These are phyloP conservation scores for Septoria linicola DNA, from an alignment of 2,329 filamentous ascomycete species.

Conservation along the genomic window DNA sequence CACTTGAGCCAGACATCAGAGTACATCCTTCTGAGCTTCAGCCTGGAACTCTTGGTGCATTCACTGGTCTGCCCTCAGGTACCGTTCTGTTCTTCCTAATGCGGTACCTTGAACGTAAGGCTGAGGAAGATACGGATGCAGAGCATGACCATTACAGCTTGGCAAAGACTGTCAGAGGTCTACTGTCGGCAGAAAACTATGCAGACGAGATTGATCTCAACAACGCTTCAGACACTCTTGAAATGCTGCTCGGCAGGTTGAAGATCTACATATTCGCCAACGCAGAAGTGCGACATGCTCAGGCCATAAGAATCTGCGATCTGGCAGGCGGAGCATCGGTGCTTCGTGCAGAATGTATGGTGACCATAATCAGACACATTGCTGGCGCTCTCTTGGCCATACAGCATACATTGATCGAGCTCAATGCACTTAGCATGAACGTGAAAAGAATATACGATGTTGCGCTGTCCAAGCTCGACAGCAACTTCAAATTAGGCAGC, in stretches of 20 bases:
- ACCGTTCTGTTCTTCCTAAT: constrained; percentile 9
- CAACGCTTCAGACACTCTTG: neutral
- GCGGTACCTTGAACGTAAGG: constrained; percentile 4
- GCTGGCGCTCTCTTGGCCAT: constrained; percentile 1
- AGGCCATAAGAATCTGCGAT: constrained; percentile 9
- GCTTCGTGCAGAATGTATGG: neutral
- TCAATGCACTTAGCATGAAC: constrained; percentile 11
- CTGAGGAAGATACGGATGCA: neutral
- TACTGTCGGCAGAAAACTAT: constrained; percentile 1
- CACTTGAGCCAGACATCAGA: neutral
- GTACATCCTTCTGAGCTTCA: neutral
- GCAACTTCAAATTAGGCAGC: constrained; percentile 2
- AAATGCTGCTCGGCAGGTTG: neutral
- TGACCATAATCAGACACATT: constrained; percentile 2
- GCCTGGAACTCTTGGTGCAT: neutral
- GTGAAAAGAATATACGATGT: constrained; percentile 15
- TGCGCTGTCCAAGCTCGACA: constrained; percentile 16
- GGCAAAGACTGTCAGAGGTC: neutral
- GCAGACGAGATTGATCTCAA: neutral
- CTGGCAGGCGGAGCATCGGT: neutral
- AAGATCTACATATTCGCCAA: constrained; percentile 1
- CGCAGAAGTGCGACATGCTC: constrained; percentile 4
- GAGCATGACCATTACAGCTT: neutral
- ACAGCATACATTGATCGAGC: neutral
- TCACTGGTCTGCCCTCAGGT: constrained; percentile 7